Conservation (phyloP, 2,329 filamentous ascomycete genomes). For the Diaporthe citrichinensis region DNA sequence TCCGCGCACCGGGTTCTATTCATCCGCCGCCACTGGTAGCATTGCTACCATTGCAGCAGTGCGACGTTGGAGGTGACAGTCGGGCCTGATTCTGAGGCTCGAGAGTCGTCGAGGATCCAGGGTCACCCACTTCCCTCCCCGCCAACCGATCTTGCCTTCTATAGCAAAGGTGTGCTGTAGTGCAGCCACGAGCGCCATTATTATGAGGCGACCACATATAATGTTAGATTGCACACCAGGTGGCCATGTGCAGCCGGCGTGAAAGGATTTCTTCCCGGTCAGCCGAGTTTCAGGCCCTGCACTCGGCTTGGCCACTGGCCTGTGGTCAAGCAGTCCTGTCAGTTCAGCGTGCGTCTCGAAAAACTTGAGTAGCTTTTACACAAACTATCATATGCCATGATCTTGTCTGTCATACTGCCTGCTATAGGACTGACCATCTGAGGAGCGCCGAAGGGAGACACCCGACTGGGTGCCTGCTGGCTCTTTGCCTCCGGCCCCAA, state of each 20-base stretch:
- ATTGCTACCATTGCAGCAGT: conserved; percentile 13
- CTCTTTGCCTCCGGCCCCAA: neutral
- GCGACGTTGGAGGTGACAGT: conserved; percentile 2
- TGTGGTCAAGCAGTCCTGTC: neutral
- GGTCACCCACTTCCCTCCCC: neutral
- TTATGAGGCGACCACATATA: neutral
- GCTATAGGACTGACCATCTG: neutral
- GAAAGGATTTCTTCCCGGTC: neutral
- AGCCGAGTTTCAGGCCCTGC: conserved; percentile 17
- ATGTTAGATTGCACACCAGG: neutral
- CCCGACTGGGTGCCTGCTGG: neutral
- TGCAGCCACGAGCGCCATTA: conserved; percentile 1
- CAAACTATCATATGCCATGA: neutral
- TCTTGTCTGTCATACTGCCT: neutral
- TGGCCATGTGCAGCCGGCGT: neutral
- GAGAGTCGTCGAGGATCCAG: conserved; percentile 18
- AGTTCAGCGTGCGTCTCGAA: neutral
- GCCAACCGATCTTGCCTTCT: conserved; percentile 1
- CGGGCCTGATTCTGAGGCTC: neutral
- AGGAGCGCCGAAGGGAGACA: neutral
- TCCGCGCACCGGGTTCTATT: conserved; percentile 1
- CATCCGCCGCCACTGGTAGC: conserved; percentile 9
- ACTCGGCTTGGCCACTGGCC: neutral
- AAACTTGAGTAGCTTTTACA: neutral
- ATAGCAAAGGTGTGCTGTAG: neutral